Percentiles rank a stretch among this genome's conserved stretches.
These are phyloP conservation scores for Citrus inodora DNA, from an alignment of 345 rosid genomes.

Conservation along the genomic window DNA sequence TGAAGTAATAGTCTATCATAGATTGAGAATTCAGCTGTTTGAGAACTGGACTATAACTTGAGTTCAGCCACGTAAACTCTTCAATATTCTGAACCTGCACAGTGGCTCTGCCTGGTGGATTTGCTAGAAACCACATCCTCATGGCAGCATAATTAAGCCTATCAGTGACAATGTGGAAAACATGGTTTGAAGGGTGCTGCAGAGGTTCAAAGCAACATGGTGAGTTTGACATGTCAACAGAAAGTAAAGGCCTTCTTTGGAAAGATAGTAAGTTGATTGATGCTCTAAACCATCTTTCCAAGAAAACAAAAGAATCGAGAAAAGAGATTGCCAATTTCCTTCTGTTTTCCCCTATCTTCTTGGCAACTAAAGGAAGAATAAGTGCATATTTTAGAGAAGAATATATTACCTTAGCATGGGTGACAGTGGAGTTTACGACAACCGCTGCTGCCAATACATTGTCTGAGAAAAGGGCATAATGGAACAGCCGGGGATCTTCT, in stretches of 20 bases:
- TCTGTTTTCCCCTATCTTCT: background rate
- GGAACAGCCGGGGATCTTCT: slow-evolving; percentile 64
- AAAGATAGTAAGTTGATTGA: background rate
- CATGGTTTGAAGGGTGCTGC: slow-evolving; percentile 87
- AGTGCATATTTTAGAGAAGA: background rate
- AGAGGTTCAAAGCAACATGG: slow-evolving; percentile 19
- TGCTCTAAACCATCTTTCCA: background rate
- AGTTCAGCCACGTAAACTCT: slow-evolving; percentile 89
- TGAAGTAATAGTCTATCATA: slow-evolving; percentile 92
- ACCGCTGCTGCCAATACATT: slow-evolving; percentile 89
- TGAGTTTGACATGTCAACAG: slow-evolving; percentile 18
- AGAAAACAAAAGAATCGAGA: background rate
- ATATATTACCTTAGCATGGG: slow-evolving; percentile 69
- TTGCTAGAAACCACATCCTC: slow-evolving; percentile 96
- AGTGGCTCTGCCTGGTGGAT: slow-evolving; percentile 78
- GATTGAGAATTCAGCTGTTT: slow-evolving; percentile 83
- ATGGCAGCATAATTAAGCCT: slow-evolving; percentile 94
- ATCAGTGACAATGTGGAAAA: slow-evolving; percentile 93
- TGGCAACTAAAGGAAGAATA: slow-evolving; percentile 1
- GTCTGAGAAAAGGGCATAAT: slow-evolving; percentile 95
- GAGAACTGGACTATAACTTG: slow-evolving; percentile 97
- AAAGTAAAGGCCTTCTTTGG: background rate
- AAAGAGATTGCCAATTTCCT: too few species aligned
- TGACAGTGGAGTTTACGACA: slow-evolving; percentile 85
- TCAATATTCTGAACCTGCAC: slow-evolving; percentile 91